Base-by-base conservation (phyloP, 805 yeast species). In the Metschnikowia kofuensis region DNA sequence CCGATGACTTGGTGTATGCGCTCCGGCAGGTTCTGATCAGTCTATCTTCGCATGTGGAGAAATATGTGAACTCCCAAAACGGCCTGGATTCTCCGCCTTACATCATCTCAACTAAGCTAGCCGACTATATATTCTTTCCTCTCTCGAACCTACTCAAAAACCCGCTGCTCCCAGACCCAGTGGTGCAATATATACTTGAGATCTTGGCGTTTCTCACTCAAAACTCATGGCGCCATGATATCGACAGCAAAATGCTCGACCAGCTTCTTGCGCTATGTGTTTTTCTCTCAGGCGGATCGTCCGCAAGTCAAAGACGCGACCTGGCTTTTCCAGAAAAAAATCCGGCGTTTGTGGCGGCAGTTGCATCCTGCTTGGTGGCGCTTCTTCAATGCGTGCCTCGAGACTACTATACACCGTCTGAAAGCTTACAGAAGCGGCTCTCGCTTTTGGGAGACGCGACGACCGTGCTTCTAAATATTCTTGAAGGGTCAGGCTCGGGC, bases 41-140 rank as follows among this genome's bases (percentile, higher is more conserved):
- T 37, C 42, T 35, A 28, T 14, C 30, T 48, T 55, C 10, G 45
- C 45, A 15, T 41, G 44, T 27, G 10, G 13, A 30, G 29, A 14
- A 31, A 12, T 13, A 43, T 37, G 12, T 30, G 27, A 31, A 37
- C n/a, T 2, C 29, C 7, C 15, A 7, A 4, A 29, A 31, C 6
- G 29, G 45, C 15, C 35, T n/a, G 26, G 37, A 13, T 14, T 27
- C 27, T 10, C 15, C 31, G 14, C 45, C 50, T 2, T 71, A 68
- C 49, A 40, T 53, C 2, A 40, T 72, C 2, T 59, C 71, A 2
- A 47, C 64, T 4, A 68, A 62, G 15, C 46, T 73, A 9, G 76
- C 75, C 0, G 77, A 72, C 58, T 72, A 72, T 50, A 58, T 73
- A 2, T 73, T 73, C 50, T 69, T 67, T 44, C 78, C 78, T 2